Percentiles rank a stretch among this genome's conserved stretches.
Evolutionary conservation across 1,139 yeast genomes (phyloP).

Genomic region (Lodderomyces parapsilosis): DNA sequence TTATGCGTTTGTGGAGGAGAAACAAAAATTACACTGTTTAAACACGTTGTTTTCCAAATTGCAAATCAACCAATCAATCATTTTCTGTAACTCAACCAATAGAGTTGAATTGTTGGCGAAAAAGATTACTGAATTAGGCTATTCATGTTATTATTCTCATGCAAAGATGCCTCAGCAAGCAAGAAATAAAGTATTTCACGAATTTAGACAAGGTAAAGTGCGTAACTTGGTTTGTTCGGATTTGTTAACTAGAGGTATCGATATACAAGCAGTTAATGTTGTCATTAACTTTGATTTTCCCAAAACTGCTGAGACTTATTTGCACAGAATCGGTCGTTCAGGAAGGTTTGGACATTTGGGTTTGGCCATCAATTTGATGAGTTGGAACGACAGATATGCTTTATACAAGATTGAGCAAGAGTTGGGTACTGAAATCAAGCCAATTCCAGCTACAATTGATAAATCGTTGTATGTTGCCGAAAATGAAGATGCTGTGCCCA

Average conservation of each 20-base stretch:
- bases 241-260: constrained; percentile 96
- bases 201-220: constrained; percentile 96
- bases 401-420: constrained; percentile 95
- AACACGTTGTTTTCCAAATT: constrained; percentile 92
- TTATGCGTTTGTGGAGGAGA: constrained; percentile 96
- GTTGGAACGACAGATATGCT: constrained; percentile 95
- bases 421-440: constrained; percentile 94
- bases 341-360: constrained; percentile 99
- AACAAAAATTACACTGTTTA: constrained; percentile 91
- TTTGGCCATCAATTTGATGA: constrained; percentile 92
- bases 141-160: constrained; percentile 95
- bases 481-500: constrained; percentile 73
- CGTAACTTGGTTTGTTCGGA: constrained; percentile 97
- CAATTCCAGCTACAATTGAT: constrained; percentile 91
- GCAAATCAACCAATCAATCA: constrained; percentile 93
- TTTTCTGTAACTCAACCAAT: constrained; percentile 93
- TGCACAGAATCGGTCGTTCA: constrained; percentile 98
- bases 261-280: constrained; percentile 97
- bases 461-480: constrained; percentile 86
- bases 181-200: constrained; percentile 97
- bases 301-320: constrained; percentile 93
- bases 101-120: constrained; percentile 95
- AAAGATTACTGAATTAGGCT: constrained; percentile 93
- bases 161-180: constrained; percentile 98
- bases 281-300: constrained; percentile 98